A percentile compares a stretch with the other conserved stretches of the same genome.
Conservation (phyloP, 2,329 filamentous ascomycete genomes). For the Exophiala lecanii-corni region DNA sequence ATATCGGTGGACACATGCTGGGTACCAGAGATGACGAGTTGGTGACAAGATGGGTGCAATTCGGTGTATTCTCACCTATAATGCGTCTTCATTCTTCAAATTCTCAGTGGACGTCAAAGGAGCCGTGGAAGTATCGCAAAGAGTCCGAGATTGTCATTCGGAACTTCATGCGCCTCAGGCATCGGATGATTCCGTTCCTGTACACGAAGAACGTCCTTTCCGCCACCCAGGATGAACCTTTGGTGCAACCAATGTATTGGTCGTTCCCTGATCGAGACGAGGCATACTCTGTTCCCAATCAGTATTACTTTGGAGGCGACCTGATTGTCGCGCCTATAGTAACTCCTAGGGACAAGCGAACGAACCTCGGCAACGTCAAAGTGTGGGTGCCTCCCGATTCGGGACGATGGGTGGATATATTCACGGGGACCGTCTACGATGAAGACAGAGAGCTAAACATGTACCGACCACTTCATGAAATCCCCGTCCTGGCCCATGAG, state of each 20-base stretch:
- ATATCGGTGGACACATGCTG: constrained; percentile 60
- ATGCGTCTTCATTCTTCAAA: constrained; percentile 57
- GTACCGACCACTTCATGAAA: constrained; percentile 46
- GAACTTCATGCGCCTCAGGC: constrained; percentile 50
- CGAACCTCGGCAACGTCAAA: constrained; percentile 45
- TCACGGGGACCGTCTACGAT: constrained; percentile 55
- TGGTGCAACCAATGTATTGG: constrained; percentile 63
- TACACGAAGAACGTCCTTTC: constrained; percentile 53
- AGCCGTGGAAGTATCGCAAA: constrained; percentile 55
- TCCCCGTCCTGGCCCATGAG: constrained; percentile 52
- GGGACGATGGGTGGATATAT: constrained; percentile 53
- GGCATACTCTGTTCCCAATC: constrained; percentile 54
- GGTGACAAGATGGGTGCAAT: constrained; percentile 57
- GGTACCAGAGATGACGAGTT: constrained; percentile 57
- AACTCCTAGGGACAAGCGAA: constrained; percentile 43
- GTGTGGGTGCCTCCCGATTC: constrained; percentile 52
- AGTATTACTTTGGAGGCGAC: constrained; percentile 56
- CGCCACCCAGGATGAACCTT: constrained; percentile 44
- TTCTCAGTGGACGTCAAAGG: constrained; percentile 56
- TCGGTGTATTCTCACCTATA: constrained; percentile 58
- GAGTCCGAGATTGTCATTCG: constrained; percentile 47
- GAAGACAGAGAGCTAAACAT: constrained; percentile 51
- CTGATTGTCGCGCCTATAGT: constrained; percentile 56
- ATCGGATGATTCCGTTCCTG: constrained; percentile 57
- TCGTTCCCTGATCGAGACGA: constrained; percentile 48